Conservation (phyloP, 2,329 filamentous ascomycete genomes). For the Elsinoe ampelina region DNA sequence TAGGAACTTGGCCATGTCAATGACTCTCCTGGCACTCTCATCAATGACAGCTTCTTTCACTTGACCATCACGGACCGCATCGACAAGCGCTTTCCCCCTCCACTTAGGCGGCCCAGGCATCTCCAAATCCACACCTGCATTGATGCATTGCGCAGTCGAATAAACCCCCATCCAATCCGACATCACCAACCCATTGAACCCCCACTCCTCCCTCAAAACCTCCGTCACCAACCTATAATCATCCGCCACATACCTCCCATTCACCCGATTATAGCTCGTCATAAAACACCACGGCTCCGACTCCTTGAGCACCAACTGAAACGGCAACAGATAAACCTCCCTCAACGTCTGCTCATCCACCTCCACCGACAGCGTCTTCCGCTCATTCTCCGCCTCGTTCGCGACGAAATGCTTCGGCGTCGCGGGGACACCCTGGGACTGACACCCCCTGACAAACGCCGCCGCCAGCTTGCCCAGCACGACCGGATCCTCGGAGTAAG, state of each 20-base stretch:
- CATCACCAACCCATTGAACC: slow-evolving; percentile 49
- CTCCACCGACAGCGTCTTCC: slow-evolving; percentile 54
- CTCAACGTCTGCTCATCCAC: slow-evolving; percentile 56
- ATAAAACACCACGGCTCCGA: slow-evolving; percentile 61
- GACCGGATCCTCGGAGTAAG: slow-evolving; percentile 73
- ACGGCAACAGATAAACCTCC: slow-evolving; percentile 65
- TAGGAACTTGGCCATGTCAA: slow-evolving; percentile 3
- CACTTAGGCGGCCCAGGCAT: slow-evolving; percentile 68
- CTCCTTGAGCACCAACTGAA: slow-evolving; percentile 63
- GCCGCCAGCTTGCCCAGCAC: slow-evolving; percentile 65
- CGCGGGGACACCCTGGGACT: slow-evolving; percentile 63
- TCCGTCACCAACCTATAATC: slow-evolving; percentile 57
- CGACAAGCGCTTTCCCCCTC: not conserved
- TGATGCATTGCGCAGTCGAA: slow-evolving; percentile 54
- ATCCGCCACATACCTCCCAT: slow-evolving; percentile 59
- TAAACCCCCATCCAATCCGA: slow-evolving; percentile 76
- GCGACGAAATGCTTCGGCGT: slow-evolving; percentile 71
- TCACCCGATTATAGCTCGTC: slow-evolving; percentile 66
- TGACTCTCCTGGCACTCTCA: slow-evolving; percentile 2
- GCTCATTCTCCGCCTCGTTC: slow-evolving; percentile 65
- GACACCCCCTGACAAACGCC: slow-evolving; percentile 51
- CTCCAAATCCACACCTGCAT: slow-evolving; percentile 70
- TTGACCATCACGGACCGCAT: slow-evolving; percentile 6
- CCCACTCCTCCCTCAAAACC: slow-evolving; percentile 62
- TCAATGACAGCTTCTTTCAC: slow-evolving; percentile 3